A percentile compares a stretch with the other conserved stretches of the same genome.
Conservation (phyloP, 148 eudicot species). For the Spergularia bocconei region DNA sequence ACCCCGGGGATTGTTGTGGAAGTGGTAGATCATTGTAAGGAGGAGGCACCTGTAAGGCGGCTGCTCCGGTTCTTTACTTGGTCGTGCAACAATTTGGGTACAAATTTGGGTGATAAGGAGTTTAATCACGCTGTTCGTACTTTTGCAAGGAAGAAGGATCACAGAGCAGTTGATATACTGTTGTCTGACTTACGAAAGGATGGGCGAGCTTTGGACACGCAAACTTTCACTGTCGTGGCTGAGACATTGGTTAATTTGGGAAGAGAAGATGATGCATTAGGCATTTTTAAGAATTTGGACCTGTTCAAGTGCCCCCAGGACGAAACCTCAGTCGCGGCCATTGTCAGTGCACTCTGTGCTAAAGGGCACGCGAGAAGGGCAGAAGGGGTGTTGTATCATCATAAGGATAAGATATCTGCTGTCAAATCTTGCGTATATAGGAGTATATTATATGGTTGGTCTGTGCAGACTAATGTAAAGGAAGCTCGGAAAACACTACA, state of each 20-base stretch:
- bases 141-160: constrained; percentile 52
- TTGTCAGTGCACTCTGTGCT: constrained; percentile 50
- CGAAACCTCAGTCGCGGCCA: constrained; percentile 40
- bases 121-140: constrained; percentile 48
- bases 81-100: constrained; percentile 45
- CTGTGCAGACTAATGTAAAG: constrained; percentile 45
- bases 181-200: constrained; percentile 45
- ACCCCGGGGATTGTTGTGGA: constrained; percentile 43
- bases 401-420: constrained; percentile 47
- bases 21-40: constrained; percentile 51
- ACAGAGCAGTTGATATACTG: constrained; percentile 49
- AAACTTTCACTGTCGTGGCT: constrained; percentile 45
- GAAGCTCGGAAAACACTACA: constrained; percentile 53
- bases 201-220: constrained; percentile 43
- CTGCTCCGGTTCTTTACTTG: constrained; percentile 61
- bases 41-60: constrained; percentile 45
- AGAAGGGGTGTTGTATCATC: constrained; percentile 53
- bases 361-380: constrained; percentile 60
- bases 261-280: constrained; percentile 60
- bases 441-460: constrained; percentile 58
- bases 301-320: constrained; percentile 54
- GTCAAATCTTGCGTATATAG: constrained; percentile 46
- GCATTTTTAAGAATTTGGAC: constrained; percentile 56
- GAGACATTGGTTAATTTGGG: constrained; percentile 49
- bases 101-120: constrained; percentile 36